Conservation (phyloP, 345 rosid species). For the Camelina hispida region DNA sequence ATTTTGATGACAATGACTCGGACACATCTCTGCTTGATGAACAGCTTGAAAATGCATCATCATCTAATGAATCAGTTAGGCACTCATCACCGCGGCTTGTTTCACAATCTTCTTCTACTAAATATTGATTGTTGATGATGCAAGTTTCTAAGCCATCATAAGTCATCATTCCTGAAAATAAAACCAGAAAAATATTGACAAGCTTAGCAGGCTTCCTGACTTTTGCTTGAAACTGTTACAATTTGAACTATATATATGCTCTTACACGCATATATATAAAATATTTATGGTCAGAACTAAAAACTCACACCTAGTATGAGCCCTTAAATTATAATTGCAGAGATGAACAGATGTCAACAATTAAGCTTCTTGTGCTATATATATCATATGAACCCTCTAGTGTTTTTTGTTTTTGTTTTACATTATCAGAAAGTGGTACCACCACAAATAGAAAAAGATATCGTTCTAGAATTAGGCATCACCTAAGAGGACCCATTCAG, state of each 20-base stretch:
- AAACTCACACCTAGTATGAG: background rate
- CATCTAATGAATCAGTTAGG: constrained; percentile 69
- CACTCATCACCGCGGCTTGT: constrained; percentile 80
- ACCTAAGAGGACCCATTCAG: constrained; percentile 10
- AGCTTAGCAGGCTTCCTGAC: background rate
- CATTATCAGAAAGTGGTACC: constrained; percentile 10
- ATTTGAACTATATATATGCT: background rate
- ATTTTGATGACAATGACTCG: constrained; percentile 81
- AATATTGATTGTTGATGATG: constrained; percentile 76
- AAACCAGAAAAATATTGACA: background rate
- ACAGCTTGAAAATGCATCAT: constrained; percentile 71
- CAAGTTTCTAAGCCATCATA: constrained; percentile 84
- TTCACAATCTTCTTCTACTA: constrained; percentile 68
- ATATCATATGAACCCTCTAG: background rate
- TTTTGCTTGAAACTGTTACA: background rate
- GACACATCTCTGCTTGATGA: constrained; percentile 82
- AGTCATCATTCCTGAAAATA: constrained; percentile 66
- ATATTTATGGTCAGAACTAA: constrained; percentile 9
- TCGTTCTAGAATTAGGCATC: constrained; percentile 4
- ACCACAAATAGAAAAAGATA: constrained; percentile 15
- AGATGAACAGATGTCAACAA: constrained; percentile 30
- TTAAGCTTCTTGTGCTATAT: constrained; percentile 1
- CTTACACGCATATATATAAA: background rate
- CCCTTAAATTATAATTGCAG: background rate
- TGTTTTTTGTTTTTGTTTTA: background rate